Conservation (phyloP, 2,329 filamentous ascomycete genomes). For the Trichoderma sp. region DNA sequence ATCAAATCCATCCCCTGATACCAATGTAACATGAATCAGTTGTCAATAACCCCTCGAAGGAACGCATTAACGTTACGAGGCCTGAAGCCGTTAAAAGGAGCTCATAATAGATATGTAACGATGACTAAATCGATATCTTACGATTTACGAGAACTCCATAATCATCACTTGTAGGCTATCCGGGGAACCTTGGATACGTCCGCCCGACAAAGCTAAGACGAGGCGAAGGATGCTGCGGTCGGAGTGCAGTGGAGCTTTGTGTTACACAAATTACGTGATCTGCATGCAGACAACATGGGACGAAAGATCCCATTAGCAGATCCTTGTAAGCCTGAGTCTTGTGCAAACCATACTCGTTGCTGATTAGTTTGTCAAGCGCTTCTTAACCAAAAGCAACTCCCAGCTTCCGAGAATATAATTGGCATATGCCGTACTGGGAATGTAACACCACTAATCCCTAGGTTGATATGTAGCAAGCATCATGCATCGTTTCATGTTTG, state of each 20-base stretch:
- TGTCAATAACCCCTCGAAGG: not conserved
- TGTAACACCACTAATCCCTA: not conserved
- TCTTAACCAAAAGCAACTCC: not conserved
- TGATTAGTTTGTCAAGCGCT: not conserved
- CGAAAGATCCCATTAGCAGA: not conserved
- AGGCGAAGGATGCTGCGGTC: not conserved
- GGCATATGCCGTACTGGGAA: not conserved
- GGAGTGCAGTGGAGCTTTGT: not conserved
- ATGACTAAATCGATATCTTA: not conserved
- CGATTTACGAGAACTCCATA: not conserved
- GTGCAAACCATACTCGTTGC: not conserved
- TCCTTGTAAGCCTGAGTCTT: not conserved
- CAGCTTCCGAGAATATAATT: not conserved
- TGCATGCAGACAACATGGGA: not conserved
- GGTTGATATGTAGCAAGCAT: not conserved
- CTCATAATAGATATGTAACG: not conserved
- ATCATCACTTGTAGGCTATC: not conserved
- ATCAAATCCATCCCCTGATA: not conserved
- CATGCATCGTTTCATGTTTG: not conserved
- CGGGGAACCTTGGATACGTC: not conserved
- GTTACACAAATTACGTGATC: not conserved
- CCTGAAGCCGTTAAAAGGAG: not conserved
- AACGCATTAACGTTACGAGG: not conserved
- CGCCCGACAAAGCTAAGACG: not conserved
- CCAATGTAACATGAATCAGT: not conserved